Percentiles rank a stretch among this genome's conserved stretches.
phyloP scores from a whole-genome alignment of 495 filamentous ascomycete species.

The Neurospora tetraspora region DNA sequence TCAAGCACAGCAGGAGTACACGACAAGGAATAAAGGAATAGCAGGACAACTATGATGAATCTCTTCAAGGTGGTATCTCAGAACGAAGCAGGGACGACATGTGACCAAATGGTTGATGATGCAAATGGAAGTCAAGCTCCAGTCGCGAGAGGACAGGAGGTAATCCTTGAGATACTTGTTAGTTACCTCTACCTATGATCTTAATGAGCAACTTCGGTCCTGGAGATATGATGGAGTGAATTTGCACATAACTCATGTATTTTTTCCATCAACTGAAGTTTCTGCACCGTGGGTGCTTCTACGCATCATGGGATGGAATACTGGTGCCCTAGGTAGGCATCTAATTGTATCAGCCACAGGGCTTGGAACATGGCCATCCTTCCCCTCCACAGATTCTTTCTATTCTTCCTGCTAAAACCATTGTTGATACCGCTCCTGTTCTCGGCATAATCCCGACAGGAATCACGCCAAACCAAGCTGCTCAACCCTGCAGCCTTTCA shows the following conservation, averaged over 20 bases:
- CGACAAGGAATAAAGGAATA: neutral
- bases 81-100: neutral
- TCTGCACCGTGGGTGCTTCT: too few species aligned
- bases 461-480: too few species aligned
- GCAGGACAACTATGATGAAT: neutral
- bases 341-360: neutral
- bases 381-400: neutral
- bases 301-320: neutral
- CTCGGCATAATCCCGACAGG: too few species aligned
- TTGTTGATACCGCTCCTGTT: too few species aligned
- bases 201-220: too few species aligned
- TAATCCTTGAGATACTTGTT: neutral
- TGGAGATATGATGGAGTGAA: neutral
- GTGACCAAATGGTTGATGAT: neutral
- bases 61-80: rapidly evolving
- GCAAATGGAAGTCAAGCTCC: neutral
- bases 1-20: neutral
- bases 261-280: neutral
- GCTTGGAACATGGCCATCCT: too few species aligned
- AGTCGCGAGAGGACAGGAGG: neutral
- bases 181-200: neutral
- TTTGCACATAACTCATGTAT: neutral
- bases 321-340: neutral
- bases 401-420: neutral
- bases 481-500: too few species aligned